phyloP scores from a whole-genome alignment of 2,329 filamentous ascomycete genomes.

The Cladophialophora exuberans region DNA sequence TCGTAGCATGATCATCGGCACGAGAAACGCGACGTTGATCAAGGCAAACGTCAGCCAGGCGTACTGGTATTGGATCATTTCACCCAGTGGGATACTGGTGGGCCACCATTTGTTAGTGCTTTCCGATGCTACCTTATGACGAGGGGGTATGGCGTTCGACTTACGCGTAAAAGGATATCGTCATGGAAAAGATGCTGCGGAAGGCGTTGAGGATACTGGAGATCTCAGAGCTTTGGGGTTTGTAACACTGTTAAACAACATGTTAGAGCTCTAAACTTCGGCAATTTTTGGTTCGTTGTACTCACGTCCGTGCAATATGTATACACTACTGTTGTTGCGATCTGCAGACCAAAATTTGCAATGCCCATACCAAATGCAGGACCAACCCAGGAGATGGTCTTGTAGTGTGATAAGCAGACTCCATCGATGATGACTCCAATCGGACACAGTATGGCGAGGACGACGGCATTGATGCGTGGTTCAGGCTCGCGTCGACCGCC shows the following conservation, averaged over 20 bases:
- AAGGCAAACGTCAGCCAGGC: conserved; percentile 38
- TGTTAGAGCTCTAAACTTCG: neutral
- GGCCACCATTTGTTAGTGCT: neutral
- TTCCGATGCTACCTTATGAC: neutral
- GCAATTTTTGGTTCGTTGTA: neutral
- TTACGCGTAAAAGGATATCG: conserved; percentile 39
- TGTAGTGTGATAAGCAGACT: conserved; percentile 35
- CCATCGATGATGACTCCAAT: conserved; percentile 39
- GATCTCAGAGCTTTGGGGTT: conserved; percentile 42
- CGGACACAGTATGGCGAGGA: conserved; percentile 32
- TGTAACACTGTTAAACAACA: conserved; percentile 37
- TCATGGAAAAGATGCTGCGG: conserved; percentile 40
- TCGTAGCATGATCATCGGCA: conserved; percentile 34
- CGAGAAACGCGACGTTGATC: conserved; percentile 34
- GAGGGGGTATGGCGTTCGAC: neutral
- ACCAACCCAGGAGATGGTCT: conserved; percentile 38
- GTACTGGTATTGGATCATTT: conserved; percentile 36
- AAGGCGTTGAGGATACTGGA: conserved; percentile 40
- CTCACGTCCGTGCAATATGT: conserved; percentile 41
- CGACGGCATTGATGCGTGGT: conserved; percentile 18
- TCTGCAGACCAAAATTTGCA: conserved; percentile 41
- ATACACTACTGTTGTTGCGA: conserved; percentile 41
- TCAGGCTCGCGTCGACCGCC: conserved; percentile 22
- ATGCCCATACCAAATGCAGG: conserved; percentile 43
- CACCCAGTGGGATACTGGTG: conserved; percentile 35